Evolutionary conservation across 2,329 filamentous ascomycete species (phyloP).

Genomic region (Mycocentrospora acerina): DNA sequence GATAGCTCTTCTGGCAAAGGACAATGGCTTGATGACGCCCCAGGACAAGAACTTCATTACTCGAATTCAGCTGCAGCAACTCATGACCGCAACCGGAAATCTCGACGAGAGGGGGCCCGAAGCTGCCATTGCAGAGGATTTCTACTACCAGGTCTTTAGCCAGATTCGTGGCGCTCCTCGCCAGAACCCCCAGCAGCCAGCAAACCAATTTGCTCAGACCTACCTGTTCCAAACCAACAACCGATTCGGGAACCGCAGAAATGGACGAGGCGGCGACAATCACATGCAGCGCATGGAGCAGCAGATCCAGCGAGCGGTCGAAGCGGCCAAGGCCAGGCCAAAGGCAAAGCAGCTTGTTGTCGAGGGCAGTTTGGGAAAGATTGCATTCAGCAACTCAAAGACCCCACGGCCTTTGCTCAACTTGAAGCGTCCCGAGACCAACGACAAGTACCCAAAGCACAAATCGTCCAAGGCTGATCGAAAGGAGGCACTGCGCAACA

Average conservation of each 20-base stretch:
- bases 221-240: conserved; percentile 95
- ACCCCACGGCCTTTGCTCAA: conserved; percentile 93
- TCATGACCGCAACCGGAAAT: conserved; percentile 89
- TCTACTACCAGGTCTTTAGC: conserved; percentile 97
- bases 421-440: conserved; percentile 81
- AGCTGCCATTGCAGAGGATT: conserved; percentile 83
- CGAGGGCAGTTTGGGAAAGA: conserved; percentile 94
- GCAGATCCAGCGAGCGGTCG: conserved; percentile 94
- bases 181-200: conserved; percentile 87
- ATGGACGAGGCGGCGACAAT: conserved; percentile 85
- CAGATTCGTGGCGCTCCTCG: conserved; percentile 89
- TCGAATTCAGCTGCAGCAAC: conserved; percentile 92
- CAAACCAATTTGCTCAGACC: conserved; percentile 96
- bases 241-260: conserved; percentile 73
- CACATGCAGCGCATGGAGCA: conserved; percentile 99
- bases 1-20: conserved; percentile 88
- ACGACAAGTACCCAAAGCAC: conserved; percentile 48
- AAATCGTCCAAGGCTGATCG: conserved; percentile 66
- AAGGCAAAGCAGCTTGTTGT: conserved; percentile 98
- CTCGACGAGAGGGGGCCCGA: conserved; percentile 78
- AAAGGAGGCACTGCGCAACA: conserved; percentile 80
- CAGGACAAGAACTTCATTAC: conserved; percentile 99
- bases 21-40: conserved; percentile 97
- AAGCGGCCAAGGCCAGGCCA: conserved; percentile 94
- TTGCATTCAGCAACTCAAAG: conserved; percentile 98